Percentiles rank a stretch among this genome's conserved stretches.
Conservation (phyloP, 2,329 filamentous ascomycete genomes). For the Didymella lethalis region DNA sequence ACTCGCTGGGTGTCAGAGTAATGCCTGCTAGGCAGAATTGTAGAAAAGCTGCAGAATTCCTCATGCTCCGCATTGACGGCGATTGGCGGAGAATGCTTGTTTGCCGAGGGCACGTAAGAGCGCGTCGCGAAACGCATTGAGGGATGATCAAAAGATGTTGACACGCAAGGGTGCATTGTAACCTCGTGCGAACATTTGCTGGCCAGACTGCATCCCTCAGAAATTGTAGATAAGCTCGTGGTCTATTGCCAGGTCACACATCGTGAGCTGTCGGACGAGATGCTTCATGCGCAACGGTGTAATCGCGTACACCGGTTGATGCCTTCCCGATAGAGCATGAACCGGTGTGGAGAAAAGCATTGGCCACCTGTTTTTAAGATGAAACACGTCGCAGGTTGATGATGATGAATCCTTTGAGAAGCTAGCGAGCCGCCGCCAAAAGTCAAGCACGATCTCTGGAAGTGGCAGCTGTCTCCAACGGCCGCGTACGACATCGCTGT, state of each 20-base stretch:
- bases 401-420: slow-evolving; percentile 17
- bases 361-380: slow-evolving; percentile 17
- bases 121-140: slow-evolving; percentile 25
- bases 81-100: slow-evolving; percentile 29
- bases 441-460: slow-evolving; percentile 10
- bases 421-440: slow-evolving; percentile 14
- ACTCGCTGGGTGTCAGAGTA: slow-evolving; percentile 20
- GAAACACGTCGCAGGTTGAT: slow-evolving; percentile 22
- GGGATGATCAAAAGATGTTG: slow-evolving; percentile 26
- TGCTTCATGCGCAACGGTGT: slow-evolving; percentile 16
- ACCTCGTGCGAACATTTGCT: slow-evolving; percentile 12
- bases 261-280: slow-evolving; percentile 11
- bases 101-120: slow-evolving; percentile 17
- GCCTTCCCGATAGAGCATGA: slow-evolving; percentile 22
- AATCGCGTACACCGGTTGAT: slow-evolving; percentile 2
- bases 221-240: slow-evolving; percentile 14
- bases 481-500: slow-evolving; percentile 10
- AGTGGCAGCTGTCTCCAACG: slow-evolving; percentile 17
- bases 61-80: slow-evolving; percentile 28
- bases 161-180: slow-evolving; percentile 32
- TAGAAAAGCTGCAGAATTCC: slow-evolving; percentile 28
- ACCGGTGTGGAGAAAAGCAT: slow-evolving; percentile 11
- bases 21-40: slow-evolving; percentile 23
- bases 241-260: slow-evolving; percentile 9
- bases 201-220: slow-evolving; percentile 8